Percentiles rank a stretch among this genome's conserved stretches.
phyloP scores from a whole-genome alignment of 108 stramenopile species.

The Cafeteria roenbergensis region DNA sequence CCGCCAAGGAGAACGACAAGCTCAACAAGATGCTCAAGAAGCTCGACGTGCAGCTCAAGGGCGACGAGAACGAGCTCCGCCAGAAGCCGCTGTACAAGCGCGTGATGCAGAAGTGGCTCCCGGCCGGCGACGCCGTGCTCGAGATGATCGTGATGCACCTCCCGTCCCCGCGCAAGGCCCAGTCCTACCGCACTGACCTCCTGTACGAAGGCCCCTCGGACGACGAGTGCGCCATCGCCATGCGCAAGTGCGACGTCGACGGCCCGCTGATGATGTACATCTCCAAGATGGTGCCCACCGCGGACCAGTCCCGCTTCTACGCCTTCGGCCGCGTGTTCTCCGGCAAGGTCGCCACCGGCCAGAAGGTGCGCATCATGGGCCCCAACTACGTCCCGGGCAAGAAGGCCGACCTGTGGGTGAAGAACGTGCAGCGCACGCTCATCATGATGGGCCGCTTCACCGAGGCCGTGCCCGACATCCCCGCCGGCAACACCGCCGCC shows the following conservation, averaged over 20 bases:
- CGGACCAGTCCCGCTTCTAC: slow-evolving; percentile 98
- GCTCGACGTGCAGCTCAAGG: slow-evolving; percentile 88
- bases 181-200: slow-evolving; percentile 91
- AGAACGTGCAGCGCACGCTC: slow-evolving; percentile 99
- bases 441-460: slow-evolving; percentile 99
- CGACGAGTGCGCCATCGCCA: slow-evolving; percentile 87
- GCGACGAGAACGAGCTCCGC: slow-evolving; percentile 66
- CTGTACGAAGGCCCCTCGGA: slow-evolving; percentile 97
- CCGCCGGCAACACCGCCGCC: slow-evolving; percentile 99
- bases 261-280: slow-evolving; percentile 97
- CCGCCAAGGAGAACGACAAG: too few species aligned
- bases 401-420: slow-evolving; percentile 99
- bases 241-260: slow-evolving; percentile 84
- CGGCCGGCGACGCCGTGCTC: slow-evolving; percentile 94
- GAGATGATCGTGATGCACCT: slow-evolving; percentile 99
- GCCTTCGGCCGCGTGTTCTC: slow-evolving; percentile 99
- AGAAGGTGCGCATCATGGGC: slow-evolving; percentile 98
- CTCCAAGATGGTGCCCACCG: slow-evolving; percentile 99
- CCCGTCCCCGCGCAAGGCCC: slow-evolving; percentile 87
- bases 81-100: slow-evolving; percentile 97
- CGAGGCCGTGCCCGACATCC: slow-evolving; percentile 94
- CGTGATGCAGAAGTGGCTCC: slow-evolving; percentile 99
- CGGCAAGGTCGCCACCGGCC: slow-evolving; percentile 94
- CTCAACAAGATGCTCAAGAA: slow-evolving; percentile 98
- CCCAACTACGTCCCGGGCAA: slow-evolving; percentile 98